These are phyloP conservation scores for Tanacetum coccineum DNA, from an alignment of 129 eudicot species.

Conservation along the genomic window DNA sequence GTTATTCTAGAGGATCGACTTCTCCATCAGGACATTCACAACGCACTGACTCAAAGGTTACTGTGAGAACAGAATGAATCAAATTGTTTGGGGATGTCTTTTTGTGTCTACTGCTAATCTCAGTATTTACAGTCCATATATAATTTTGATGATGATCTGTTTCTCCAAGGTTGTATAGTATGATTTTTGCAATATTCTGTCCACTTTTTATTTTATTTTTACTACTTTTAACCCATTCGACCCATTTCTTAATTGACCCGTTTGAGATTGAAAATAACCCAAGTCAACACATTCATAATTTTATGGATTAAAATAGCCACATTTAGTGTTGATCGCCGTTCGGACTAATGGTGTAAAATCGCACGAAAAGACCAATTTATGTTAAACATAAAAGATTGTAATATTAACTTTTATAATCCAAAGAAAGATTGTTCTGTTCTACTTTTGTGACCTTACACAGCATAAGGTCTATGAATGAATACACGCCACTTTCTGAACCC, in stretches of 20 bases:
- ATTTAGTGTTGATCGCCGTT: neutral
- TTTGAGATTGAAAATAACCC: no score
- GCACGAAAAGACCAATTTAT: neutral
- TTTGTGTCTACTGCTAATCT: neutral
- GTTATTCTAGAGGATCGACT: constrained; percentile 70
- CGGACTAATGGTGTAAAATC: neutral
- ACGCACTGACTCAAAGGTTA: constrained; percentile 67
- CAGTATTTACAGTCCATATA: constrained; percentile 13
- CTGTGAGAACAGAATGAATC: constrained; percentile 47
- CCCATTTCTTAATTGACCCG: no score
- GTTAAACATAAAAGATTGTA: neutral
- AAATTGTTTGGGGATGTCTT: constrained; percentile 13
- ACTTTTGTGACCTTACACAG: constrained; percentile 13
- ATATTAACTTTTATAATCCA: neutral
- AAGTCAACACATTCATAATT: no score
- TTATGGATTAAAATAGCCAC: neutral
- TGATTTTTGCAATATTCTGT: neutral
- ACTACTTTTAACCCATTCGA: no score
- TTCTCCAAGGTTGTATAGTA: constrained; percentile 36
- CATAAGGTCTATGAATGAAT: constrained; percentile 11
- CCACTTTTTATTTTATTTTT: no score
- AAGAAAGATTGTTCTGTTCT: constrained; percentile 8
- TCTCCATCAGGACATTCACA: constrained; percentile 88
- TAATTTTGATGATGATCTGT: neutral
- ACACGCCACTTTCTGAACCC: constrained; percentile 4